Evolutionary conservation across 2,329 filamentous ascomycete species (phyloP), one percentile per base, ranked within the genome.

Genomic region (Endocalyx cinctus): DNA sequence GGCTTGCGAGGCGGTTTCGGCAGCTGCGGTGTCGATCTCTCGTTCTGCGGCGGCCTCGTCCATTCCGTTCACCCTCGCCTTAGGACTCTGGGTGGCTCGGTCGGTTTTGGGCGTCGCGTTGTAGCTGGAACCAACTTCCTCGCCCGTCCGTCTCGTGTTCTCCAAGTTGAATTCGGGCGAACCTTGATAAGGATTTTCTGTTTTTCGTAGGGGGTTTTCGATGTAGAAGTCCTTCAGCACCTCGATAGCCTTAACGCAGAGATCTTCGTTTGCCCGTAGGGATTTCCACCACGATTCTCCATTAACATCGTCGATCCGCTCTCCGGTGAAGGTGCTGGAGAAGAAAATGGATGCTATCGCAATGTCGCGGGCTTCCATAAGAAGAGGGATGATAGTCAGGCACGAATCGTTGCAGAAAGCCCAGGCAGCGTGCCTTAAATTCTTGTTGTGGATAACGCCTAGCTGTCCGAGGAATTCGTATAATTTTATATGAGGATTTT

Each of bases 391-490:
- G 25, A 82, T 77, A 1, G 90, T 97, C 39, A 90, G 77, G 45
- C 81, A 85, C 14, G 84, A 84, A 60, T 98, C 92, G 55, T 94
- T 96, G 43, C 94, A 79, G 52, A 96, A 97, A 1, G 87, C 84
- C 88, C 92, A 97, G 1, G 87, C 84, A 0, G 85, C 79, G 60
- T 95, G 89, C 35, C 90, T 78, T 18, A 97, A 64, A 34, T 74
- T 67, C 61, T 90, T 90, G 62, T 94, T 85, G 51, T 90, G 81
- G 38, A 86, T 79, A 29, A 88, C 70, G 16, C 74, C 72, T 41
- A 92, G 76, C 54, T 77, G 80, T 34, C 79, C 77, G 19, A 95
- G 74, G 53, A 89, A 82, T 35, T 90, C 79, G 60, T 87, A 92
- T 17, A 97, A 77, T 38, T 83, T 77, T 38, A 82, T 80, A 58